These are phyloP conservation scores for Fusarium sp. DNA, from an alignment of 2,329 filamentous ascomycete genomes.

Conservation along the genomic window DNA sequence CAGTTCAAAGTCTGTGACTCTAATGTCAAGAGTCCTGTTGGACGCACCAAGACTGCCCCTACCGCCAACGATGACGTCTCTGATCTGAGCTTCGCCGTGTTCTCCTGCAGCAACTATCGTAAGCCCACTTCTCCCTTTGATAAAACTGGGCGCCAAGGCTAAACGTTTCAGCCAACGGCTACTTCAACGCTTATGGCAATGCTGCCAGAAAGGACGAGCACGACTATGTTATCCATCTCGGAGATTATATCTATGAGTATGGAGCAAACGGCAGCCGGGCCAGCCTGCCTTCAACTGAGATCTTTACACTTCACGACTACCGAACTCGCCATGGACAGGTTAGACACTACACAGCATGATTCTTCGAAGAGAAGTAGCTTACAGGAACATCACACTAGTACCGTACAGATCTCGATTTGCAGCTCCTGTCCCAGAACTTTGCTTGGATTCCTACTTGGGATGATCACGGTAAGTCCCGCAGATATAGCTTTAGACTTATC, in stretches of 20 bases:
- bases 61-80: conserved; percentile 63
- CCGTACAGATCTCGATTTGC: conserved; percentile 53
- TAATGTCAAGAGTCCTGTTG: conserved; percentile 67
- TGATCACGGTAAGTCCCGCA: conserved; percentile 9
- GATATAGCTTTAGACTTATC: fast-evolving
- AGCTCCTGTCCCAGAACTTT: conserved; percentile 52
- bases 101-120: conserved; percentile 74
- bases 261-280: conserved; percentile 33
- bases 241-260: conserved; percentile 72
- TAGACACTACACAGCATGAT: fast-evolving
- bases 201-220: conserved; percentile 66
- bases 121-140: neutral
- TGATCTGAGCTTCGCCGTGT: conserved; percentile 71
- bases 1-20: conserved; percentile 75
- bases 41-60: conserved; percentile 76
- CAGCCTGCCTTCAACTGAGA: conserved; percentile 35
- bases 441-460: conserved; percentile 58
- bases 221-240: conserved; percentile 68
- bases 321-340: conserved; percentile 48
- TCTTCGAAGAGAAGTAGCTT: fast-evolving
- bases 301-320: conserved; percentile 51
- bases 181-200: conserved; percentile 70
- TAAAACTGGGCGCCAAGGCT: neutral
- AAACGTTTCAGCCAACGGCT: conserved; percentile 49
- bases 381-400: conserved; percentile 36